Evolutionary conservation across 495 filamentous ascomycete genomes (phyloP).

Genomic region (Penicillium ucsense): DNA sequence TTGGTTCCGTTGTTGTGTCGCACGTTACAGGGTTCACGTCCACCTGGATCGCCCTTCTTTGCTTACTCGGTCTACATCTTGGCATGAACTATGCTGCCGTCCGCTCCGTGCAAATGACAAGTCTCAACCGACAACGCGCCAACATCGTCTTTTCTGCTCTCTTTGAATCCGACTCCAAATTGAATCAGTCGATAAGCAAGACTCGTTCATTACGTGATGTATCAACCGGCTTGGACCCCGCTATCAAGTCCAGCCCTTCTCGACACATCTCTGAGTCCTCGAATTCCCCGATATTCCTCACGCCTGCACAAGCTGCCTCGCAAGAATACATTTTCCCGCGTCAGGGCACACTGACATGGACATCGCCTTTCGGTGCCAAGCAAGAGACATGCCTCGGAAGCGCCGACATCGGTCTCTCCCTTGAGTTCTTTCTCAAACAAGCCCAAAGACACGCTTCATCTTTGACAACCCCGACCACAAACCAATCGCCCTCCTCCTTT

Average conservation of each 20-base stretch:
- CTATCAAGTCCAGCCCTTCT: too few species aligned
- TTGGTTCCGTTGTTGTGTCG: conserved; percentile 71
- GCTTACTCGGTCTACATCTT: conserved; percentile 66
- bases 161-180: conserved; percentile 30
- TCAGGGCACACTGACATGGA: conserved; percentile 52
- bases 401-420: conserved; percentile 26
- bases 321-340: conserved; percentile 65
- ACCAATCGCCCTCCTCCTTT: neutral
- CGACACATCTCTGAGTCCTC: too few species aligned
- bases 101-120: conserved; percentile 69
- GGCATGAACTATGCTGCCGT: conserved; percentile 80
- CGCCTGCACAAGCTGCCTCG: conserved; percentile 51
- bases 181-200: neutral
- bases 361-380: neutral
- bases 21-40: conserved; percentile 56
- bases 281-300: conserved; percentile 28
- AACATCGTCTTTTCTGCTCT: conserved; percentile 66
- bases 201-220: too few species aligned
- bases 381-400: conserved; percentile 9
- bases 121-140: conserved; percentile 80
- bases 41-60: conserved; percentile 67
- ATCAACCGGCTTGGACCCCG: too few species aligned
- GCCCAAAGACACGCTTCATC: neutral
- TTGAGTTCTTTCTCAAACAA: conserved; percentile 18
- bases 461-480: neutral